Evolutionary conservation across 176 grass and related monocot species (phyloP).

Genomic region (Thinopyrum elongatum): DNA sequence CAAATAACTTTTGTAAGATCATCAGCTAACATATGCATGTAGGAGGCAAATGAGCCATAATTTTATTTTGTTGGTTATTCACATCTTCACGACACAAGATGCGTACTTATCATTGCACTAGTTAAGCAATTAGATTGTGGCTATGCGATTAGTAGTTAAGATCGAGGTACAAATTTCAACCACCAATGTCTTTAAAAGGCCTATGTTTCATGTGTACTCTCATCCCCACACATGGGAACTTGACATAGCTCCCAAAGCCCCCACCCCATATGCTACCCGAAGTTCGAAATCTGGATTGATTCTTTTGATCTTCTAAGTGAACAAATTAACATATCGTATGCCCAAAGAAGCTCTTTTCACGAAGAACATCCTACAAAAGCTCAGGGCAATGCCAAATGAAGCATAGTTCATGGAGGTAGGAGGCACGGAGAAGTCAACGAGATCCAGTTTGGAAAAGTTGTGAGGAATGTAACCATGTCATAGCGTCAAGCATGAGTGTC

Average conservation of each 20-base stretch:
- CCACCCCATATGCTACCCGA: not conserved
- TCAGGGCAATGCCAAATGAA: not conserved
- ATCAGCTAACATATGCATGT: too few species aligned
- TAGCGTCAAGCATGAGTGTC: too few species aligned
- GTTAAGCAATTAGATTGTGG: not conserved
- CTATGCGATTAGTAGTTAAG: not conserved
- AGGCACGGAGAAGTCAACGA: not conserved
- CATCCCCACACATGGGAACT: not conserved
- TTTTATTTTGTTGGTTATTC: too few species aligned
- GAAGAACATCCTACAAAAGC: too few species aligned
- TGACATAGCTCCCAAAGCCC: not conserved
- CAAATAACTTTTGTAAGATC: too few species aligned
- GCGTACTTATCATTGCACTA: not conserved
- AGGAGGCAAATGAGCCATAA: too few species aligned
- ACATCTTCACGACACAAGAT: not conserved
- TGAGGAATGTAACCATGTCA: too few species aligned
- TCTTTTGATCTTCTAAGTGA: not conserved
- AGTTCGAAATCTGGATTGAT: not conserved
- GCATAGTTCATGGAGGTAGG: not conserved
- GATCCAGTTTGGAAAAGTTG: too few species aligned
- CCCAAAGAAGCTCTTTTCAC: too few species aligned
- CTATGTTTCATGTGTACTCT: not conserved
- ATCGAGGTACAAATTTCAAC: not conserved
- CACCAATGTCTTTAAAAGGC: not conserved
- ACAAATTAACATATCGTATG: not conserved